These are phyloP conservation scores for Podospora bellae-mahoneyi DNA, from an alignment of 495 filamentous ascomycete genomes.

Conservation along the genomic window DNA sequence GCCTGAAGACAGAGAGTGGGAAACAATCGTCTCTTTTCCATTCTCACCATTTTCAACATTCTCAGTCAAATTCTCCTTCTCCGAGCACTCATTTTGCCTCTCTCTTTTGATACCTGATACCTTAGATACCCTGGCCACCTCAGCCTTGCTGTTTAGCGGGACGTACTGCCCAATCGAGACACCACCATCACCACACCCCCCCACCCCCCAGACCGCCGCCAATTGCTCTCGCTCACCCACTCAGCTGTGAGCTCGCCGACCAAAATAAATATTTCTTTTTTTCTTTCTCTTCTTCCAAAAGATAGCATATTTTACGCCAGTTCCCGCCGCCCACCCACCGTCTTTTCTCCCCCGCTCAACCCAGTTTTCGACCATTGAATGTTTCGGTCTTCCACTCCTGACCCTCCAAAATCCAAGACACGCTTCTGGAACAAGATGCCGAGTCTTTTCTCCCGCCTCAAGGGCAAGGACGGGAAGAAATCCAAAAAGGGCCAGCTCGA, in stretches of 20 bases:
- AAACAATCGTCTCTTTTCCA: conserved; percentile 18
- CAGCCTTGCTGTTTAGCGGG: not conserved
- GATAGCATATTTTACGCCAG: conserved; percentile 13
- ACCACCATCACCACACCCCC: conserved; percentile 2
- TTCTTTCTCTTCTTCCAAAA: conserved; percentile 14
- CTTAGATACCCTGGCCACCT: not conserved
- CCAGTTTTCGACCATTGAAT: conserved; percentile 17
- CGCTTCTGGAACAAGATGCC: conserved; percentile 42
- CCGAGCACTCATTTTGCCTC: conserved; percentile 6
- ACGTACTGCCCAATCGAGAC: conserved; percentile 13
- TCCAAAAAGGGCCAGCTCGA: conserved; percentile 52
- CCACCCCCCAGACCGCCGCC: not conserved
- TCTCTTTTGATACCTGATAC: conserved; percentile 21
- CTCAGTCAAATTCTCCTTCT: conserved; percentile 6
- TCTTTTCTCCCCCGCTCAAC: conserved; percentile 11
- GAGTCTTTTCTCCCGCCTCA: conserved; percentile 71
- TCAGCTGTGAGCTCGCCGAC: conserved; percentile 19
- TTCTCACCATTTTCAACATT: conserved; percentile 3
- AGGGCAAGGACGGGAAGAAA: conserved; percentile 64
- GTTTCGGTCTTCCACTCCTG: conserved; percentile 21
- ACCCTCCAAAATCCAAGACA: conserved; percentile 22
- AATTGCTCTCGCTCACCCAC: conserved; percentile 17
- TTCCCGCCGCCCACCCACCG: conserved; percentile 10
- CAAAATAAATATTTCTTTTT: conserved; percentile 24
- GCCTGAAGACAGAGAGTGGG: not conserved